Conservation (phyloP, 768 basidiomycete species). For the Termitomyces sp. region DNA sequence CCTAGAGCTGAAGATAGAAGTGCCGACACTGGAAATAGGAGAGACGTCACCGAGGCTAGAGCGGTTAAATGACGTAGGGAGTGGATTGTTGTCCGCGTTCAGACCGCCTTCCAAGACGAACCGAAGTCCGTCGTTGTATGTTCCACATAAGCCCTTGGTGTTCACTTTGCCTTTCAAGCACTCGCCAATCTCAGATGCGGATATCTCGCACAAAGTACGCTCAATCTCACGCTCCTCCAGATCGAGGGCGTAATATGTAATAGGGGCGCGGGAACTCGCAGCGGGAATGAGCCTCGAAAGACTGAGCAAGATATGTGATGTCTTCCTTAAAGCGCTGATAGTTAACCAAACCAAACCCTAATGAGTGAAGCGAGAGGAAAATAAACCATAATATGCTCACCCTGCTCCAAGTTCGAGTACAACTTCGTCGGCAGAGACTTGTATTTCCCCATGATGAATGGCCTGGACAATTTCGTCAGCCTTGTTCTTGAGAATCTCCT, state of each 20-base stretch:
- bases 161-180: constrained; percentile 69
- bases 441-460: constrained; percentile 55
- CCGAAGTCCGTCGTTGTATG: constrained; percentile 85
- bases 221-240: constrained; percentile 85
- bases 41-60: constrained; percentile 31
- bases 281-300: constrained; percentile 54
- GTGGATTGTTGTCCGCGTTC: constrained; percentile 19
- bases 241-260: constrained; percentile 91
- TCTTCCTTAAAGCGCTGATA: constrained; percentile 80
- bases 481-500: constrained; percentile 74
- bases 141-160: constrained; percentile 85
- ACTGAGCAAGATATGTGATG: constrained; percentile 76
- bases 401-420: constrained; percentile 94
- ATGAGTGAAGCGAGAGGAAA: neutral
- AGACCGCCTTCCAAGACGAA: constrained; percentile 72
- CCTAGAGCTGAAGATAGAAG: constrained; percentile 23
- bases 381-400: constrained; percentile 42
- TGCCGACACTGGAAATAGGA: constrained; percentile 34
- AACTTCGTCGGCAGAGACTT: constrained; percentile 44
- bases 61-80: constrained; percentile 6
- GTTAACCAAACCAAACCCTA: neutral
- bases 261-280: constrained; percentile 39
- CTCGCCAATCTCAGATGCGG: constrained; percentile 58
- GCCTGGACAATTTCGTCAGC: constrained; percentile 70
- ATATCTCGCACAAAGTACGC: constrained; percentile 72